phyloP scores from a whole-genome alignment of 2,329 filamentous ascomycete genomes.

The Fonsecaea multimorphosa region DNA sequence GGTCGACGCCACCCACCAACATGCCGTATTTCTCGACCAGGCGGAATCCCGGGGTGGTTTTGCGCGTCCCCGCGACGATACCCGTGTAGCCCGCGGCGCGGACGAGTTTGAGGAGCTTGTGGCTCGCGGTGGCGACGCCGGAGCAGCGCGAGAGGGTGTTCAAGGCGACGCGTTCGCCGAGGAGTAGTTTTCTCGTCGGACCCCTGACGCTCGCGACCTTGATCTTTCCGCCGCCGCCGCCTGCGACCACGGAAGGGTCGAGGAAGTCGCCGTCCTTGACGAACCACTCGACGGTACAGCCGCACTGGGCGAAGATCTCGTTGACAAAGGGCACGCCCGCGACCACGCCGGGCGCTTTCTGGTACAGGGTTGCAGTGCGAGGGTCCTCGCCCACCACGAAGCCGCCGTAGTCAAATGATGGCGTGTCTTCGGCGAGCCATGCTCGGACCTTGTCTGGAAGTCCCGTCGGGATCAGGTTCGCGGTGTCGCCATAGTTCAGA shows the following conservation, averaged over 20 bases:
- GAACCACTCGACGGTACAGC: slow-evolving; percentile 91
- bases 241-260: slow-evolving; percentile 60
- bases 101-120: slow-evolving; percentile 61
- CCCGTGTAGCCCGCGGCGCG: slow-evolving; percentile 76
- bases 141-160: slow-evolving; percentile 91
- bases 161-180: slow-evolving; percentile 89
- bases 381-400: slow-evolving; percentile 84
- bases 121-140: slow-evolving; percentile 79
- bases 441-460: slow-evolving; percentile 43
- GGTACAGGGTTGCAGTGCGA: slow-evolving; percentile 70
- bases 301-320: slow-evolving; percentile 88
- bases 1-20: slow-evolving; percentile 89
- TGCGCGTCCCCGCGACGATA: slow-evolving; percentile 89
- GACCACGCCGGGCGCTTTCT: slow-evolving; percentile 76
- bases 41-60: slow-evolving; percentile 95
- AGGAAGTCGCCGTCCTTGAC: slow-evolving; percentile 75
- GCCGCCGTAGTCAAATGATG: slow-evolving; percentile 94
- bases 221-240: slow-evolving; percentile 57
- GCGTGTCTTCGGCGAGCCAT: slow-evolving; percentile 96
- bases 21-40: slow-evolving; percentile 98
- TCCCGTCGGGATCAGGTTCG: slow-evolving; percentile 38
- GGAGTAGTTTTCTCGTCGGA: slow-evolving; percentile 79
- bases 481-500: slow-evolving; percentile 31
- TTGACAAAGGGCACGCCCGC: slow-evolving; percentile 94
- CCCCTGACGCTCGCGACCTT: slow-evolving; percentile 81